Base-by-base conservation (phyloP, 345 rosid species). In the Trapa incisa region DNA sequence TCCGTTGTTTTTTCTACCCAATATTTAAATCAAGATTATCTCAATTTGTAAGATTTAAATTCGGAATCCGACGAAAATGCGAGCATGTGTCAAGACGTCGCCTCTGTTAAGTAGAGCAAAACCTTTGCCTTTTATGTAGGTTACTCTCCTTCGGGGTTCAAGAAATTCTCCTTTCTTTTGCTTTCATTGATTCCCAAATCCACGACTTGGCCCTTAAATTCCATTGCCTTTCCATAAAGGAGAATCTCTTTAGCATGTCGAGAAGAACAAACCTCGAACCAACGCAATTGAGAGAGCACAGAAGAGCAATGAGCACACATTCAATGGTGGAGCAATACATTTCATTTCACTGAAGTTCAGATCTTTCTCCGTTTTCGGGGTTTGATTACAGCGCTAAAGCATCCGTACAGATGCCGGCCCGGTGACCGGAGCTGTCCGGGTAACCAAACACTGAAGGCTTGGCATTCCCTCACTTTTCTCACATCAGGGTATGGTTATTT, bases 61-160 rank as follows among this genome's bases (percentile, higher is more conserved):
- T 45, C 2, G 11, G 7, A 41, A 3, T 41, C 7, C 7, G 43
- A 41, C 6, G 4, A 41, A 41, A 41, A 41, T 3, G 6, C 7
- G 43, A 41, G 42, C 29, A 22, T 22, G 29, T 22, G 29, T 22
- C 29, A 22, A 22, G 29, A 22, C 29, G 43, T 41, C 7, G 43
- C 7, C 43, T 41, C 7, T 41, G 11, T 45, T 45, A 45, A 11
- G 48, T 45, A 4, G 48, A 45, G 48, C 11, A 45, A 45, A 45
- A 45, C 3, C 48, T 11, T 45, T 45, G 48, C 48, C 48, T 45
- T 41, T 45, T 45, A 45, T 45, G 13, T 45, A 45, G 11, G 7
- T 45, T 11, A 45, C 63, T 35, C 63, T 58, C 63, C 32, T 58
- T 29, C 63, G 35, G 38, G 63, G 37, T 58, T 58, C 63, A 58